A percentile compares a stretch with the other conserved stretches of the same genome.
phyloP scores from a whole-genome alignment of 805 yeast genomes.

The Candida quercuum region DNA sequence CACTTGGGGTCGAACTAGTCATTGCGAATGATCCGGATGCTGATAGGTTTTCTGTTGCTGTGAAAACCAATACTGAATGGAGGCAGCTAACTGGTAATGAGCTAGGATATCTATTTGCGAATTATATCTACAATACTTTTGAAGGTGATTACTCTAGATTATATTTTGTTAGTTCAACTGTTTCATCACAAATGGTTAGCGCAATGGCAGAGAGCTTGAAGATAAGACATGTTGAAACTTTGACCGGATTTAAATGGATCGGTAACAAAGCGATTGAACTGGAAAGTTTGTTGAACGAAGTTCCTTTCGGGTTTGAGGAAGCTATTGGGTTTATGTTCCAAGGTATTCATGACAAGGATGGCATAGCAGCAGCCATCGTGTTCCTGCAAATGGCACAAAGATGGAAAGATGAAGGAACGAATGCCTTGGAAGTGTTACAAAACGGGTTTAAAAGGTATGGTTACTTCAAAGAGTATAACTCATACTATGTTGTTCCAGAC shows the following conservation, averaged over 20 bases:
- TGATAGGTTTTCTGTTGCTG: conserved; percentile 83
- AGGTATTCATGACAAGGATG: conserved; percentile 87
- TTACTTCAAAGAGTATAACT: conserved; percentile 78
- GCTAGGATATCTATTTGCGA: conserved; percentile 80
- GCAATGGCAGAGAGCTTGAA: conserved; percentile 61
- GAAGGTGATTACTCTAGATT: conserved; percentile 28
- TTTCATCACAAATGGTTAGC: conserved; percentile 77
- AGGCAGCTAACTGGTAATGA: conserved; percentile 87
- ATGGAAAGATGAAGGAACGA: conserved; percentile 38
- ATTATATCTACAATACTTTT: conserved; percentile 36
- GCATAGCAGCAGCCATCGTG: conserved; percentile 72
- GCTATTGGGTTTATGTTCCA: conserved; percentile 94
- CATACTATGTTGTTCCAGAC: conserved; percentile 68
- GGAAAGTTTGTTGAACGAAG: conserved; percentile 54
- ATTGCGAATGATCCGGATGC: conserved; percentile 97
- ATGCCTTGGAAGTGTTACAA: conserved; percentile 47
- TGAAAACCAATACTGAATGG: conserved; percentile 50
- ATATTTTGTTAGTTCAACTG: conserved; percentile 80
- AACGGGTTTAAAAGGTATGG: conserved; percentile 65
- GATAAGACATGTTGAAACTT: conserved; percentile 68
- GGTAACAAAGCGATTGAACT: conserved; percentile 82
- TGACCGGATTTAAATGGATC: conserved; percentile 97
- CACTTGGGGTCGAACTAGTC: conserved; percentile 42
- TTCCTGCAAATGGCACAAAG: conserved; percentile 63
- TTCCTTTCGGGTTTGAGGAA: conserved; percentile 92